A percentile compares a stretch with the other conserved stretches of the same genome.
Evolutionary conservation across 202 grass and related monocot species (phyloP).

Genomic region (Cymbopogon flexuosus): DNA sequence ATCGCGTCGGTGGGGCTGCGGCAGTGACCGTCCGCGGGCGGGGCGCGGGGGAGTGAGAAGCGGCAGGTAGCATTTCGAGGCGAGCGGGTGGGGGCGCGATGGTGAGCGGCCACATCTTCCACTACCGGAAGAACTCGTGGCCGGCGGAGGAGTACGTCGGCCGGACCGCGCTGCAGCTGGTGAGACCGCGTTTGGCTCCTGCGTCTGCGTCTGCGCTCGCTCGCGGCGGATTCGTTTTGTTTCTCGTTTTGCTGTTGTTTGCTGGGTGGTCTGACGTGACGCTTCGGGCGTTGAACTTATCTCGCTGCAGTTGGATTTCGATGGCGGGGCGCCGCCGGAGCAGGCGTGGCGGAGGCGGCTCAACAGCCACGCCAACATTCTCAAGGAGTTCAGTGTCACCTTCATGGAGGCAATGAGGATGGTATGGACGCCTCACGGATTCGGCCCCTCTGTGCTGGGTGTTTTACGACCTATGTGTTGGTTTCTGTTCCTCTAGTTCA

Average conservation of each 20-base stretch:
- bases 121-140: slow-evolving; percentile 86
- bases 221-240: background rate
- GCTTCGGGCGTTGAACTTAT: background rate
- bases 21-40: background rate
- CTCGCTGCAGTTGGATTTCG: slow-evolving; percentile 71
- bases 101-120: slow-evolving; percentile 85
- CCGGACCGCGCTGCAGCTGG: slow-evolving; percentile 45
- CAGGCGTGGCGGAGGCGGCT: slow-evolving; percentile 86
- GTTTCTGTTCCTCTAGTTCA: background rate
- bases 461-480: background rate
- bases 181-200: slow-evolving; percentile 16
- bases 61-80: slow-evolving; percentile 9
- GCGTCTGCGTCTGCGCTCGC: background rate
- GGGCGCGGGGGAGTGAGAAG: background rate
- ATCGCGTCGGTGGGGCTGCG: background rate
- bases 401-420: slow-evolving; percentile 98
- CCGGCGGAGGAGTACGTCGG: slow-evolving; percentile 86
- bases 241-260: background rate
- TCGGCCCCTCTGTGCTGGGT: background rate
- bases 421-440: slow-evolving; percentile 49
- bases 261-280: background rate
- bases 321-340: slow-evolving; percentile 87
- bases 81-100: slow-evolving; percentile 22
- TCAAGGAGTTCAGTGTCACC: slow-evolving; percentile 98
- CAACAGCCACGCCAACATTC: slow-evolving; percentile 85